Evolutionary conservation across 2,329 filamentous ascomycete species (phyloP).

Genomic region (Hymenoscyphus linearis): DNA sequence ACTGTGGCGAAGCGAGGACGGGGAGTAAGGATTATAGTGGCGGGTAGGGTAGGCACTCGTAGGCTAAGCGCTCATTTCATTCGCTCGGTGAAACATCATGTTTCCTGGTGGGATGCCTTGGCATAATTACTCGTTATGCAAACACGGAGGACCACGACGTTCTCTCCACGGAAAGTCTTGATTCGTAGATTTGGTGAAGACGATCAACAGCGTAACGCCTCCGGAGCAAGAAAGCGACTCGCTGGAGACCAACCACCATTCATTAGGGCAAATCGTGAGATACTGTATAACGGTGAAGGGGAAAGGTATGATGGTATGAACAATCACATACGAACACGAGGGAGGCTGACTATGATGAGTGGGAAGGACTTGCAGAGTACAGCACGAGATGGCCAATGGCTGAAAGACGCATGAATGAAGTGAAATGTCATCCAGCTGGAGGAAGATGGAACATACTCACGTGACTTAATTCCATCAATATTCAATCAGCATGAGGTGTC

Average conservation of each 20-base stretch:
- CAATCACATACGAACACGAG: not conserved
- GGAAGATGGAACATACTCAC: no score
- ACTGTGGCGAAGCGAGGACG: not conserved
- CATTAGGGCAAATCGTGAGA: not conserved
- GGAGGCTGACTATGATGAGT: not conserved
- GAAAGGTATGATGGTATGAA: not conserved
- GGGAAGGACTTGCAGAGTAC: not conserved
- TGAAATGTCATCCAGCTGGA: no score
- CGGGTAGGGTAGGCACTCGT: not conserved
- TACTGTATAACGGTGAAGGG: not conserved
- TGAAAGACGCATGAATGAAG: not conserved
- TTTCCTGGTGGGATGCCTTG: conserved; percentile 1
- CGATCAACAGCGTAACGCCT: not conserved
- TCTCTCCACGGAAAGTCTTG: not conserved
- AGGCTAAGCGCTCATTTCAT: conserved; percentile 3
- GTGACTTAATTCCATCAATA: no score
- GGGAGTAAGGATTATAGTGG: not conserved
- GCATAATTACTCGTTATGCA: conserved; percentile 3
- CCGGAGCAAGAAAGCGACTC: not conserved
- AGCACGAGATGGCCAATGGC: not conserved
- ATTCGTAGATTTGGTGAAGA: not conserved
- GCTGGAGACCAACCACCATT: not conserved
- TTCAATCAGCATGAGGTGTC: not conserved
- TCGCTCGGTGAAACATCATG: conserved; percentile 1
- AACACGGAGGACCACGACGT: not conserved